Percentiles rank a stretch among this genome's conserved stretches.
Conservation (phyloP, 495 filamentous ascomycete genomes). For the Hyaloscypha finlandica region DNA sequence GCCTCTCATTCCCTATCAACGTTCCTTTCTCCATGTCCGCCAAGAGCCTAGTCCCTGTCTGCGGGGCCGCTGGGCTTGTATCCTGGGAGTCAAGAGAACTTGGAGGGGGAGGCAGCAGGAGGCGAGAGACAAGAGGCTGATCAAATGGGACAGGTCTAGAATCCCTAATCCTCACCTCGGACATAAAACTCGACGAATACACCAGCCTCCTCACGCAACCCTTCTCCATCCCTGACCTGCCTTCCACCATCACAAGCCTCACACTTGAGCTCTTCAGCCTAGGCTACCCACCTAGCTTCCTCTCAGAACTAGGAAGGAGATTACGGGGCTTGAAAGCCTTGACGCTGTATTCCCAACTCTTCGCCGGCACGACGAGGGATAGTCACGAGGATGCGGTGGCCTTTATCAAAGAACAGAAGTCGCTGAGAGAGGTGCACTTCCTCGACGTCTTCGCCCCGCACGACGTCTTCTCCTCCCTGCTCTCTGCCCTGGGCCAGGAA, state of each 20-base stretch:
- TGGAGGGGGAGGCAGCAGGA: background rate
- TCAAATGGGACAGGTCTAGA: constrained; percentile 11
- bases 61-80: too few relatives aligned
- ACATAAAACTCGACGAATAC: constrained; percentile 29
- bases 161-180: constrained; percentile 26
- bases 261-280: constrained; percentile 47
- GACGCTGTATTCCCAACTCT: constrained; percentile 41
- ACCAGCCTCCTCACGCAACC: constrained; percentile 10
- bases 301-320: constrained; percentile 30
- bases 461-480: constrained; percentile 32
- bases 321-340: constrained; percentile 39
- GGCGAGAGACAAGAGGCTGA: background rate
- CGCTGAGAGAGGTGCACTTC: constrained; percentile 40
- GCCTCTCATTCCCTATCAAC: background rate
- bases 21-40: too few relatives aligned
- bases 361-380: constrained; percentile 39
- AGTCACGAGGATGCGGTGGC: constrained; percentile 35
- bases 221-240: constrained; percentile 26
- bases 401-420: constrained; percentile 34
- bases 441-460: constrained; percentile 42
- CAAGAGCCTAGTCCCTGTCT: too few relatives aligned
- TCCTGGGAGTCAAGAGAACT: too few relatives aligned
- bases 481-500: constrained; percentile 14
- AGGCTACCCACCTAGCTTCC: constrained; percentile 44
- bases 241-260: constrained; percentile 34